Percentiles rank a stretch among this genome's conserved stretches.
Conservation (phyloP, 768 basidiomycete genomes). For the Tulasnella sp. region DNA sequence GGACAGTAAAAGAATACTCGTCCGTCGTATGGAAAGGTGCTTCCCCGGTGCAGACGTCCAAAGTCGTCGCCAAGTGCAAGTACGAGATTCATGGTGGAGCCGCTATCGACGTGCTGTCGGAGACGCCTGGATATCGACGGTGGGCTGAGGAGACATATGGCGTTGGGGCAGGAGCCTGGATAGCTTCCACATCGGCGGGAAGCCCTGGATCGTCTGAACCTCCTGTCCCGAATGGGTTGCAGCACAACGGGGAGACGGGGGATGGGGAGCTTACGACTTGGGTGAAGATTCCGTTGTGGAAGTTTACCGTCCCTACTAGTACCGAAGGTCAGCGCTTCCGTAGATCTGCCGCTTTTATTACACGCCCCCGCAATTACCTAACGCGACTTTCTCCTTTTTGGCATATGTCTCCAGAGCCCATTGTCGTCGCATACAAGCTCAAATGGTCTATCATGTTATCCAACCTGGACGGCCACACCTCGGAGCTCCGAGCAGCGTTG, state of each 20-base stretch:
- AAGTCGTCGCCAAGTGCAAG: constrained; percentile 47
- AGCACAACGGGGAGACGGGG: constrained; percentile 10
- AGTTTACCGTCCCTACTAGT: too few relatives aligned
- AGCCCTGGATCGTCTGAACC: not conserved
- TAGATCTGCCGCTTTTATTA: not conserved
- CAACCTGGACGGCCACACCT: constrained; percentile 85
- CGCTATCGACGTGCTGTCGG: constrained; percentile 29
- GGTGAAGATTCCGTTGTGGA: constrained; percentile 33
- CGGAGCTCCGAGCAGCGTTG: constrained; percentile 88
- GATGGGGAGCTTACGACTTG: constrained; percentile 41
- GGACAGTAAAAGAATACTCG: constrained; percentile 55
- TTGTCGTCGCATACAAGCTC: constrained; percentile 60
- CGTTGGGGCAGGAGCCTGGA: not conserved
- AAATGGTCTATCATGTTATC: constrained; percentile 32
- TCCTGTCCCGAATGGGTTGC: not conserved
- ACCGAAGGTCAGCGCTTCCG: too few relatives aligned
- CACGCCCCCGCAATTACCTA: not conserved
- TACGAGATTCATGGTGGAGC: constrained; percentile 59
- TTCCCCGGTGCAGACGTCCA: constrained; percentile 47
- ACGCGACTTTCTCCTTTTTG: not conserved
- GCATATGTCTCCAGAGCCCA: constrained; percentile 49
- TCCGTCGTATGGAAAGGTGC: constrained; percentile 51
- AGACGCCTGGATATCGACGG: too few relatives aligned
- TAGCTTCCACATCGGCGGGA: not conserved
- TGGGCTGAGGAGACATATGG: not conserved